Evolutionary conservation across 495 filamentous ascomycete species (phyloP), one percentile per base, ranked within the genome.

Genomic region (Penicillium antarcticum): DNA sequence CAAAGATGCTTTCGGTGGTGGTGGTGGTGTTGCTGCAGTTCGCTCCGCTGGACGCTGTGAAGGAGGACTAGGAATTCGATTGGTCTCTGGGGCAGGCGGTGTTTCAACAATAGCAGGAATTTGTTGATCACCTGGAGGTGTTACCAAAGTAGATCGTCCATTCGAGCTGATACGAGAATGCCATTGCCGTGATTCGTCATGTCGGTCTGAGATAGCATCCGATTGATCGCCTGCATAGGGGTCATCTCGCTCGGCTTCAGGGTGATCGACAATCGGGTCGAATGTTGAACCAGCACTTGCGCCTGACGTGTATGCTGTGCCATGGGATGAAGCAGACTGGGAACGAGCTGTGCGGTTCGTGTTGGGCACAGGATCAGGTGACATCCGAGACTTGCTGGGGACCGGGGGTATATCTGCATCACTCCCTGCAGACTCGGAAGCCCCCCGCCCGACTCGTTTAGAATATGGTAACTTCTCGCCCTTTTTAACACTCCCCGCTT

Each of bases 391-490:
- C 23, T 78, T 29, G 71, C 61, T 21, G 79, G 72, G 56, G 32
- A 80, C 67, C 12, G 78, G 68, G 34, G 75, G 70, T 29, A 10
- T 29, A 66, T 68, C 35, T 26, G 73, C 56, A 37, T 88, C 84
- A 34, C 47, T 49, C 12, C 47, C 47, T 36, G 82, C 84, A 3
- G 79, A 80, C 40, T 85, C 82, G 29, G 81, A 79, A 2, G 74
- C 48, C 14, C 59, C 60, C 46, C 81, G 79, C 3, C 78, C 83
- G 35, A 82, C 74, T 47, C 94, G 78, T 67, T 88, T 94, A 0
- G 90, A 86, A 55, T 89, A 88, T 21, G 87, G 84, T 5, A 81
- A 78, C 44, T 86, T 78, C 58, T 92, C 88, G 38, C 87, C 87
- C 62, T 87, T 91, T 52, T 83, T 83, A 43, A 91, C 67, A 72